Conservation (phyloP, 108 stramenopile species). For the Asterionellopsis glacialis region DNA sequence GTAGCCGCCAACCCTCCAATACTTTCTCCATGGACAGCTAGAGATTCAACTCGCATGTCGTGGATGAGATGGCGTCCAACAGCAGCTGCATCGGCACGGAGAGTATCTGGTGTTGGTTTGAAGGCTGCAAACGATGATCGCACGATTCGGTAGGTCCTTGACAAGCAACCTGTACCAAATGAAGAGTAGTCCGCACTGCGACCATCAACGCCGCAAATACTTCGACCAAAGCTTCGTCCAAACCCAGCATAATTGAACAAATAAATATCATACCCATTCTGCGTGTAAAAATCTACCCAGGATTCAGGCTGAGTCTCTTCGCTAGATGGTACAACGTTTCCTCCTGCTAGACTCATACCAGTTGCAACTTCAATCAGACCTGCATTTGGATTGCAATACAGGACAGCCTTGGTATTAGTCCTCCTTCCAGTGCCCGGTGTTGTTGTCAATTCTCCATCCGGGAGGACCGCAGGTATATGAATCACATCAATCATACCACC, state of each 20-base stretch:
- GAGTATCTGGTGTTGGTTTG: constrained; percentile 63
- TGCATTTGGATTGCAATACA: constrained; percentile 91
- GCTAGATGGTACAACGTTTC: constrained; percentile 42
- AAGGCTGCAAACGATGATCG: constrained; percentile 42
- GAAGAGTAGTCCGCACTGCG: constrained; percentile 6
- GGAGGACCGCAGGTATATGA: constrained; percentile 49
- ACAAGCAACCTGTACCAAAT: constrained; percentile 37
- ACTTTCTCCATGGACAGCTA: constrained; percentile 84
- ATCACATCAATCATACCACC: constrained; percentile 72
- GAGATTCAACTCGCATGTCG: constrained; percentile 38
- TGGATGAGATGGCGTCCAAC: constrained; percentile 61
- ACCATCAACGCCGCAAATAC: constrained; percentile 5
- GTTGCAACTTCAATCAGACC: constrained; percentile 80
- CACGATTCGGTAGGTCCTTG: constrained; percentile 42
- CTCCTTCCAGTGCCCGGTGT: not conserved
- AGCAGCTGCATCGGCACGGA: constrained; percentile 64
- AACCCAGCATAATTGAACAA: constrained; percentile 89
- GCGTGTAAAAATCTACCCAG: constrained; percentile 78
- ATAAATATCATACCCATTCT: constrained; percentile 73
- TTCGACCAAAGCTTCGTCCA: constrained; percentile 61
- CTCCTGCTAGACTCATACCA: constrained; percentile 77
- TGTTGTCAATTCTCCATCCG: constrained; percentile 2
- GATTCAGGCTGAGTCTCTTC: constrained; percentile 11
- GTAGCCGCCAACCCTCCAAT: constrained; percentile 86
- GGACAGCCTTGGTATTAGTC: constrained; percentile 49